Evolutionary conservation across 2,329 filamentous ascomycete genomes (phyloP), one percentile per base, ranked within the genome.

Genomic region (Cryphonectria radicalis): DNA sequence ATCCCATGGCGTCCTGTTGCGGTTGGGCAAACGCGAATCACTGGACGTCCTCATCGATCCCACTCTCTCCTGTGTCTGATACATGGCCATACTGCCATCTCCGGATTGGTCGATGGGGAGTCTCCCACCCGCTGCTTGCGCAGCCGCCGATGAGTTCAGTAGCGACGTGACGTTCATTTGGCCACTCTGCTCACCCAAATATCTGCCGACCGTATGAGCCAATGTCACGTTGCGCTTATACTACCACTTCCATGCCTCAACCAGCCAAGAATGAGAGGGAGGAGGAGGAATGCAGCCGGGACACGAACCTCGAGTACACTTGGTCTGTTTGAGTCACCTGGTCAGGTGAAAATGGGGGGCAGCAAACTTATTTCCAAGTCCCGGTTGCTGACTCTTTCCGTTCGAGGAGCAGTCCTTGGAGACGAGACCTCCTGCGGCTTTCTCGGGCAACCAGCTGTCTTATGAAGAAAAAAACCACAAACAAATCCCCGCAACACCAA

Each of bases 1-100:
- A 72, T 86, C 83, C 86, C 86, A 88, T 67, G 85, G 85, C 55
- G 80, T 86, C 69, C 85, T 82, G 72, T 77, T 82, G 66, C 80
- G 75, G 71, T 73, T 77, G 7, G 78, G 73, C 32, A 77, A 70
- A 68, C 76, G 75, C 10, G 78, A 75, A 57, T 80, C 79, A 72
- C 79, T 78, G 11, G 74, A 74, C 63, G 76, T 75, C 35, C 63
- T 62, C 6, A 55, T 42, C 25, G 69, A 42, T 32, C 59, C 19
- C 55, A 55, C 59, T 28, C 66, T 68, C 32, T 73, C 66, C 60
- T 68, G 66, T 35, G 17, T 42, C 22, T 73, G 69, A 32, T 67
- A 65, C 73, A 53, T 63, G 63, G 50, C 64, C 63, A 37, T 64
- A 62, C 6, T 77, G 50, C 57, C 63, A 35, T 55, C 69, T 25